Base-by-base conservation (phyloP, 768 basidiomycete genomes). In the Ramaria sp. region DNA sequence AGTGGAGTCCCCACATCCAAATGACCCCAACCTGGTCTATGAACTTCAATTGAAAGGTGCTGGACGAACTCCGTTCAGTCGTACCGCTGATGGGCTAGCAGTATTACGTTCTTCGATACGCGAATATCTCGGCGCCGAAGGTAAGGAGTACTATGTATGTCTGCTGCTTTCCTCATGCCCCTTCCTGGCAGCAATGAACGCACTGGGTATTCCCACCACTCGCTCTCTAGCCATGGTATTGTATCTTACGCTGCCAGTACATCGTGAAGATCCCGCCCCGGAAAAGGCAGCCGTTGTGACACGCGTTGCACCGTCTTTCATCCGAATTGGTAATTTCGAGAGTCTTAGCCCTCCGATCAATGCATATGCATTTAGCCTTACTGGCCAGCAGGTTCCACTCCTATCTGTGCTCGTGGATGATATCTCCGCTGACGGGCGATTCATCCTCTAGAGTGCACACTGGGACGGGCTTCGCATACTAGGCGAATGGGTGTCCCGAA, bases 41-140 rank as follows among this genome's bases (percentile, higher is more conserved):
- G 96, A 99, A 65, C 75, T 99, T 9, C 96, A 98, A 68, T 79
- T 99, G 62, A 99, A 98, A 68, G 96, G 96, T 1, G 81, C 86
- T 0, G 96, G 96, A 0, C 77, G 96, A 11, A 98, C 95, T 0
- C 94, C 96, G 0, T 98, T 94, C 71, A 89, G 91, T 0, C 79
- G 96, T 24, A 79, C 76, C 52, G 95, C 96, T 3, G 96, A 98
- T 68, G 96, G 96, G 0, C 77, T 99, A 17, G 96, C 96, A 0
- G 95, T 97, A 2, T 70, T 93, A n/a, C 84, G 96, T 27, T 93
- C 91, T 42, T 94, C 91, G 4, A 84, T 98, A 30, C 84, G 95
- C 48, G 96, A 98, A 71, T 98, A 84, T 63, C 80, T 98, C 9
- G 87, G 91, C 43, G 87, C 91, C 1, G 95, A 98, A 84, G 90